Percentiles rank a stretch among this genome's conserved stretches.
These are phyloP conservation scores for Penicillium sp. DNA, from an alignment of 2,329 filamentous ascomycete genomes.

Conservation along the genomic window DNA sequence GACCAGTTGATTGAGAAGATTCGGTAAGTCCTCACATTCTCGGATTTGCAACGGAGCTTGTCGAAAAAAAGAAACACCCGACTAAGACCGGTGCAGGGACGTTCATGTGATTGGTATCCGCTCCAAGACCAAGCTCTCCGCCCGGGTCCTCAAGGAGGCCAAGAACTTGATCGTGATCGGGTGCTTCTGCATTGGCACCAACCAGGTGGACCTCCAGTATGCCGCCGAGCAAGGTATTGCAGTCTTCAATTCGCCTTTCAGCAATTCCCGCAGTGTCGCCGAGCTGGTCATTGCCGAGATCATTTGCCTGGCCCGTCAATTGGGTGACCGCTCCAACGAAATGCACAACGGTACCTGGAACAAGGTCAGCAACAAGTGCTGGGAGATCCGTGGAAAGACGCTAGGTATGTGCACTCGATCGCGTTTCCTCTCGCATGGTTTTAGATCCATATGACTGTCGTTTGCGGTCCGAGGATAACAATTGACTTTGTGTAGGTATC, in stretches of 20 bases:
- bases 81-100: slow-evolving; percentile 59
- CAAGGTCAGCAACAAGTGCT: slow-evolving; percentile 94
- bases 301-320: slow-evolving; percentile 85
- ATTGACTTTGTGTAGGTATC: slow-evolving; percentile 62
- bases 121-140: slow-evolving; percentile 93
- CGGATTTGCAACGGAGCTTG: neutral
- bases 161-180: slow-evolving; percentile 95
- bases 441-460: neutral
- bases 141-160: slow-evolving; percentile 80
- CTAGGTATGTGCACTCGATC: slow-evolving; percentile 61
- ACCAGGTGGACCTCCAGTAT: slow-evolving; percentile 51
- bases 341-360: slow-evolving; percentile 96
- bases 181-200: slow-evolving; percentile 99
- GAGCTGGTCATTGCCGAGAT: slow-evolving; percentile 95
- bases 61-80: neutral
- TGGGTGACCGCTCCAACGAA: slow-evolving; percentile 90
- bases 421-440: neutral
- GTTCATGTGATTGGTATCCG: slow-evolving; percentile 98
- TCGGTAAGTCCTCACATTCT: slow-evolving; percentile 58
- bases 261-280: slow-evolving; percentile 94
- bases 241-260: slow-evolving; percentile 98
- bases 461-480: slow-evolving; percentile 18
- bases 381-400: slow-evolving; percentile 98
- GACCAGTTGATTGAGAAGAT: slow-evolving; percentile 97
- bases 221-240: slow-evolving; percentile 69